Base-by-base conservation (phyloP, 805 yeast species). In the Schwanniomyces polymorphus region DNA sequence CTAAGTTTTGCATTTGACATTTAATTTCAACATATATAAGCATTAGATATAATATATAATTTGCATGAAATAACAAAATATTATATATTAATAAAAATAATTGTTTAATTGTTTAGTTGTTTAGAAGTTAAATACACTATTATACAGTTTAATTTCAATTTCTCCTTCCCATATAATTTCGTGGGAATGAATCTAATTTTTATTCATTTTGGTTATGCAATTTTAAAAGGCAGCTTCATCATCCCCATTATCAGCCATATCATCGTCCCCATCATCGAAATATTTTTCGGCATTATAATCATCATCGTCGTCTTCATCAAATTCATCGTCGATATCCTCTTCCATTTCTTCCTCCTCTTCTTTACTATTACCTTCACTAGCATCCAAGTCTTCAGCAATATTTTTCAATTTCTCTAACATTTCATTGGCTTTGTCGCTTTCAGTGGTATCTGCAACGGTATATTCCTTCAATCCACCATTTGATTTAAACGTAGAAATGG, bases 241-340 rank as follows among this genome's bases (percentile, higher is more conserved):
- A 45, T 79, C 86, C n/a, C 78, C 88, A 28, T 71, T 84, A 43
- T 76, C 85, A 33, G 75, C 84, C 17, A 74, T 81, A 34, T 78
- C 82, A 37, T 64, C 73, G 44, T 85, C 88, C 38, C 85, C 86
- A 53, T 79, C 85, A 59, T 86, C 91, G 58, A 86, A 86, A 65
- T 86, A 86, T 64, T 81, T 82, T 56, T 86, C 92, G 7, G 92
- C 92, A 57, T 86, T 86, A 58, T 86, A 86, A 61, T 85, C 90
- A 58, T 84, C 88, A 54, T 86, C 91, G 23, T 85, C 90, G 46
- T 85, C 86, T 52, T 84, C 90, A 50, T 82, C 86, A 53, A 76
- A 79, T 50, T 84, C 88, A 51, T 85, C 90, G 55, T 85, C 89
- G 41, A 71, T 67, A n/a, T 81, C 86, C 17, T 70, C 76, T 28